Evolutionary conservation across 306 rosid genomes (phyloP).

Genomic region (Trifolium dubium): DNA sequence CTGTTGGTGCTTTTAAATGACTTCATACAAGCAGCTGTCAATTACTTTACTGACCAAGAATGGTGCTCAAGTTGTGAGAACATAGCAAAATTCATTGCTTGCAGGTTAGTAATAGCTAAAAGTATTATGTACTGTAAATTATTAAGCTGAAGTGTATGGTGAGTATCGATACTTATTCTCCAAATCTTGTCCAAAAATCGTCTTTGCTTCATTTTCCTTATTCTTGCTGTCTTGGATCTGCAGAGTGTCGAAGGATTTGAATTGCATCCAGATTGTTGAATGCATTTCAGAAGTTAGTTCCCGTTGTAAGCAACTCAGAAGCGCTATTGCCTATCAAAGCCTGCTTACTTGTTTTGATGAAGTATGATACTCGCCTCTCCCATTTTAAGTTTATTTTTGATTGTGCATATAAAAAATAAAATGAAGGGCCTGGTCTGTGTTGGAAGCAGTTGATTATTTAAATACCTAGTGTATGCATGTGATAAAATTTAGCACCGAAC

Average conservation of each 20-base stretch:
- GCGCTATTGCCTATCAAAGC: conserved; percentile 70
- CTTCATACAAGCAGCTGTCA: conserved; percentile 66
- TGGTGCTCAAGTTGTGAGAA: conserved; percentile 75
- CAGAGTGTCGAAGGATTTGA: conserved; percentile 79
- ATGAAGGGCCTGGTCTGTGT: background rate
- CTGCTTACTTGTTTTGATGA: conserved; percentile 65
- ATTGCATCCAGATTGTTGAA: conserved; percentile 76
- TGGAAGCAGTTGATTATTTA: conserved; percentile 10
- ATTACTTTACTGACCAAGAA: conserved; percentile 76
- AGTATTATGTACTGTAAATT: conserved; percentile 12
- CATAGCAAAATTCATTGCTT: conserved; percentile 78
- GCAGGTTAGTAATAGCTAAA: conserved; percentile 55
- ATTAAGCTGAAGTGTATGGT: conserved; percentile 10
- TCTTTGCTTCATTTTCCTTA: conserved; percentile 37
- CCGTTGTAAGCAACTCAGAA: conserved; percentile 73
- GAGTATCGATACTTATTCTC: conserved; percentile 31
- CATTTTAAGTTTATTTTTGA: conserved; percentile 29
- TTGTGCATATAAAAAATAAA: background rate
- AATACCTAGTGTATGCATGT: background rate
- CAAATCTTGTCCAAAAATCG: conserved; percentile 23
- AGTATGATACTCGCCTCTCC: conserved; percentile 51
- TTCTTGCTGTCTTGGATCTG: conserved; percentile 36
- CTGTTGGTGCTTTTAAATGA: conserved; percentile 62
- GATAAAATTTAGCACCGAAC: conserved; percentile 7
- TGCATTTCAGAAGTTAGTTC: conserved; percentile 65